phyloP scores from a whole-genome alignment of 225 moss, liverwort and hornwort species.

The Polytrichum commune region DNA sequence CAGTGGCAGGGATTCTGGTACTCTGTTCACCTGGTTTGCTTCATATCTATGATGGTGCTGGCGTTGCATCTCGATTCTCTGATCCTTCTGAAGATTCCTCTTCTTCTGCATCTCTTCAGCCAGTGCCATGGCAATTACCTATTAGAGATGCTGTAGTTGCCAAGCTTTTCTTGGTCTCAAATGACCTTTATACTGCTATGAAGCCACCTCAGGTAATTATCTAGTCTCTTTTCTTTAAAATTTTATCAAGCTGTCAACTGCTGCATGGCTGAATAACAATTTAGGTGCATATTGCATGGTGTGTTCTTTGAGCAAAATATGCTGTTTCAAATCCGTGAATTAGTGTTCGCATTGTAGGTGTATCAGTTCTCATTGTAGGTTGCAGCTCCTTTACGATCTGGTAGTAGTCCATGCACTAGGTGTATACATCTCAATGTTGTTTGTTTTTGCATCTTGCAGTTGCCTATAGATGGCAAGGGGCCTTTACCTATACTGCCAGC shows the following conservation, averaged over 20 bases:
- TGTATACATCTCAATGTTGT: too few relatives aligned
- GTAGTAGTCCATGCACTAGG: too few relatives aligned
- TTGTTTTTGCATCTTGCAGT: conserved; percentile 32
- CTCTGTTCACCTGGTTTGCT: conserved; percentile 86
- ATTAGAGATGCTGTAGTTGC: conserved; percentile 67
- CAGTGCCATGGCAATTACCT: conserved; percentile 76
- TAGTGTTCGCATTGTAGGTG: too few relatives aligned
- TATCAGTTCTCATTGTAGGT: too few relatives aligned
- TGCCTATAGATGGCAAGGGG: conserved; percentile 36
- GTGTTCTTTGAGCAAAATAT: too few relatives aligned
- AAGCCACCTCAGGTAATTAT: conserved; percentile 73
- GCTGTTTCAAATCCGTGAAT: too few relatives aligned
- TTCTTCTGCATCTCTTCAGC: conserved; percentile 63
- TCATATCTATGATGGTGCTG: conserved; percentile 81
- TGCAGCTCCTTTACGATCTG: too few relatives aligned
- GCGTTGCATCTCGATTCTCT: conserved; percentile 60
- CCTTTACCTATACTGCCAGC: conserved; percentile 55
- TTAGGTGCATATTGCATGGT: too few relatives aligned
- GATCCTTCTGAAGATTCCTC: conserved; percentile 56
- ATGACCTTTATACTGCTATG: conserved; percentile 55
- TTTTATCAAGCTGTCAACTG: too few relatives aligned
- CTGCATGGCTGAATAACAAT: too few relatives aligned
- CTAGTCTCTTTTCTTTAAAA: background rate
- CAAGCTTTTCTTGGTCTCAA: conserved; percentile 64
- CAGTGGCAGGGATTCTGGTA: conserved; percentile 75